Evolutionary conservation across 371 early-diverging fungal species (phyloP), one percentile per base, ranked within the genome.

Genomic region (Nematocida sp.): DNA sequence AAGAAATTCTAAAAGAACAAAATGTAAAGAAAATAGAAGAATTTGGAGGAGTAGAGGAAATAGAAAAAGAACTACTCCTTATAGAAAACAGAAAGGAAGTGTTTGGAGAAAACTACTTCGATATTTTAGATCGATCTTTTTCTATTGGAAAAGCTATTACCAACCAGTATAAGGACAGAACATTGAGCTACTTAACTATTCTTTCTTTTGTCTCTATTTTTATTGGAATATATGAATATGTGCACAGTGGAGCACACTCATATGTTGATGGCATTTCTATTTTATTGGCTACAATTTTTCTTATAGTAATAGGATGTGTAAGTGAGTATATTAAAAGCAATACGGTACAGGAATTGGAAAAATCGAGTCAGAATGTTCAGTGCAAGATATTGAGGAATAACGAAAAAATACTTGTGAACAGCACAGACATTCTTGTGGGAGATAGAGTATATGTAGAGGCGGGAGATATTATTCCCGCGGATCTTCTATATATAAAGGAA

Each of bases 301-400:
- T 94, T 9, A 87, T 93, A 47, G 84, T 90, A 16, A 91, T 94
- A 56, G 92, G 92, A 57, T 90, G 92, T 35, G 88, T 91, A 79
- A 95, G 93, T 79, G 93, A 95, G 82, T 94, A 90, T 84, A 88
- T 90, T 82, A 93, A 94, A 83, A 94, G 93, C 82, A 85, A 84
- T 55, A 92, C 93, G 84, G 94, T 94, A 86, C 89, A 90, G 68
- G 88, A 89, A 78, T 87, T 94, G 49, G 90, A 89, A 78, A 89
- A 90, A 64, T 92, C 91, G 81, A 91, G 90, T 82, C 91, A 91
- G 64, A 92, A 92, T 80, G 87, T 25, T 11, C 1, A 56, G 25
- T 42, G 53, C 26, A 80, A 83, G 36, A 60, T 65, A 68, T 78
- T 86, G 28, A 79, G 86, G 20, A 82, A 84, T 16, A 85, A 86